Base-by-base conservation (phyloP, 495 filamentous ascomycete genomes). In the Jackrogersella multiformis region DNA sequence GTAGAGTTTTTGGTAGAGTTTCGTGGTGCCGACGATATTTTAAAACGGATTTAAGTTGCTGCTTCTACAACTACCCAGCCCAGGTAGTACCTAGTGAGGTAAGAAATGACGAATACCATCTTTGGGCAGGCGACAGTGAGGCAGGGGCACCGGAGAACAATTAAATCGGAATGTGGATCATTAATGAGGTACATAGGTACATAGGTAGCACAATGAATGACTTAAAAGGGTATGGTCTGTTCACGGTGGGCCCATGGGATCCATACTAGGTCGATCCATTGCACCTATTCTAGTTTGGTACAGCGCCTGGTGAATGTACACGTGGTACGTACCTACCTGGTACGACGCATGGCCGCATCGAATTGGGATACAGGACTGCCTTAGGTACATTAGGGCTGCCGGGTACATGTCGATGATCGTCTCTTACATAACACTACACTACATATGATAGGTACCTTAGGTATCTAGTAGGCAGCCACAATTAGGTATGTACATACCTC, bases 161-260 rank as follows among this genome's bases (percentile, higher is more conserved):
- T 52, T 65, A 65, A 59, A 58, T 54, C 49, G 54, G 28, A 58
- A 54, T 65, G 54, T 65, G 54, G 62, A 38, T 45, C 62, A 1
- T 38, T 3, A 59, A 53, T 65, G 55, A 7, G 61, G 42, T 42
- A 46, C 42, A 56, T n/a, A 32, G 48, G 38, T 16, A 23, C 23
- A 20, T 44, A 36, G 48, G 36, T 51, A 18, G 39, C 41, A 60
- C 15, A 46, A 45, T 55, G 34, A 38, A 30, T 35, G 61, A 63
- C 42, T 39, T 39, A 42, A n/a, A n/a, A n/a, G n/a, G n/a, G n/a
- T n/a, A n/a, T n/a, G n/a, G n/a, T n/a, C n/a, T n/a, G n/a, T n/a
- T n/a, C n/a, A n/a, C n/a, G n/a, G n/a, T n/a, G n/a, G n/a, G n/a
- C n/a, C n/a, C n/a, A n/a, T n/a, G n/a, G n/a, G n/a, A n/a, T n/a